A percentile compares a stretch with the other conserved stretches of the same genome.
Conservation (phyloP, 805 yeast species). For the Starmerella lactis-condensi region DNA sequence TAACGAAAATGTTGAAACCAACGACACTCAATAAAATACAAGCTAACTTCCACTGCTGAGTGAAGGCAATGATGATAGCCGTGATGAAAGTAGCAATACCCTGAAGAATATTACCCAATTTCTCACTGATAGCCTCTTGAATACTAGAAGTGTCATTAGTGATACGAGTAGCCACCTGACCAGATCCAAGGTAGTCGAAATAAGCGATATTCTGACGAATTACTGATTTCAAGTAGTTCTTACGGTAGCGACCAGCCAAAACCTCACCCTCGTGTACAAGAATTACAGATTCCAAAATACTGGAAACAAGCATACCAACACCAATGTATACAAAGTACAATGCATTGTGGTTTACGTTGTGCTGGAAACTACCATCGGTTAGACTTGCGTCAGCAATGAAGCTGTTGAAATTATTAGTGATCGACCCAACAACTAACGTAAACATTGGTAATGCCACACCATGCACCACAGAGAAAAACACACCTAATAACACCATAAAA, state of each 20-base stretch:
- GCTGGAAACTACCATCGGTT: constrained; percentile 20
- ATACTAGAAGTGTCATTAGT: constrained; percentile 26
- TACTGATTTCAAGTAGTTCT: constrained; percentile 23
- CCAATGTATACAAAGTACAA: constrained; percentile 27
- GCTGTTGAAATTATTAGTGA: constrained; percentile 24
- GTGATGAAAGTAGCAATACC: constrained; percentile 26
- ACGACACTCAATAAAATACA: constrained; percentile 23
- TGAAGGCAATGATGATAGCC: constrained; percentile 24
- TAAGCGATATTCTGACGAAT: constrained; percentile 27
- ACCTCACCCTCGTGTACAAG: constrained; percentile 27
- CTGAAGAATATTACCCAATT: constrained; percentile 24
- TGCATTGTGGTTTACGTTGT: constrained; percentile 22
- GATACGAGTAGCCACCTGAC: constrained; percentile 28
- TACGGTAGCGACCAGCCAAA: constrained; percentile 25
- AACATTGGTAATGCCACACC: constrained; percentile 28
- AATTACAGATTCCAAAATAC: constrained; percentile 22
- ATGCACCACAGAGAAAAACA: constrained; percentile 21
- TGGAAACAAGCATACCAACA: constrained; percentile 22
- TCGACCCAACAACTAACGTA: constrained; percentile 26
- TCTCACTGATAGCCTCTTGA: constrained; percentile 29
- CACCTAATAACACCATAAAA: constrained; percentile 19
- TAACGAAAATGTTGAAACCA: constrained; percentile 19
- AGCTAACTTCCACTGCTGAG: constrained; percentile 24
- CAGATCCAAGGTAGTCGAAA: constrained; percentile 28
- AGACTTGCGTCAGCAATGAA: constrained; percentile 18